Conservation (phyloP, 2,329 filamentous ascomycete genomes). For the Xylariaceae sp. region DNA sequence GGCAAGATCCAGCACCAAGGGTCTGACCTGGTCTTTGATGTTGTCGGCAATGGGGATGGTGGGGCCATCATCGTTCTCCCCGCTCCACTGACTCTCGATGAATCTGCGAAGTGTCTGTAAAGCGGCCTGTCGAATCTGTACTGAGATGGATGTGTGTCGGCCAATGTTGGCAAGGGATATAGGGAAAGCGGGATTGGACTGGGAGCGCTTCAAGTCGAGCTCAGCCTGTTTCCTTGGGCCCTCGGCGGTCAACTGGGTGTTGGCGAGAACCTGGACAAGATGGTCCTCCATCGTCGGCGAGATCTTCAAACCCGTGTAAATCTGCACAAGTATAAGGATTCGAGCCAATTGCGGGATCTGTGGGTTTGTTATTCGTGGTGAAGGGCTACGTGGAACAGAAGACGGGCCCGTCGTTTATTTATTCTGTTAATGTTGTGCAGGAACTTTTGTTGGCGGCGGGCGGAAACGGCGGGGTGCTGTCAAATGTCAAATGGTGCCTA, state of each 20-base stretch:
- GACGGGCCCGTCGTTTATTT: too few relatives aligned
- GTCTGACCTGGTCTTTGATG: conserved; percentile 75
- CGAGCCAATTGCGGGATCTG: too few relatives aligned
- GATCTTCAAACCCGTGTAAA: conserved; percentile 14
- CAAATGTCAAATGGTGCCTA: too few relatives aligned
- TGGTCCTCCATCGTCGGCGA: conserved; percentile 79
- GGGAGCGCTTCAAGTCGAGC: conserved; percentile 76
- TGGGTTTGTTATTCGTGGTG: too few relatives aligned
- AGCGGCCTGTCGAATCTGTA: conserved; percentile 82
- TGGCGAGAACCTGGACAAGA: conserved; percentile 84
- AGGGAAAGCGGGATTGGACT: conserved; percentile 75
- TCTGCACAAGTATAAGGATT: too few relatives aligned
- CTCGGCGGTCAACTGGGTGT: conserved; percentile 81
- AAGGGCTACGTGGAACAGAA: too few relatives aligned
- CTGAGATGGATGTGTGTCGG: conserved; percentile 73
- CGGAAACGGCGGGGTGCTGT: too few relatives aligned
- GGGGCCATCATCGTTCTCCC: conserved; percentile 71
- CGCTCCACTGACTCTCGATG: conserved; percentile 84
- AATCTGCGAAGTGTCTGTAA: conserved; percentile 82
- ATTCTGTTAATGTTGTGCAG: too few relatives aligned
- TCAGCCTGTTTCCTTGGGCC: conserved; percentile 85
- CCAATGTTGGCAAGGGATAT: conserved; percentile 82
- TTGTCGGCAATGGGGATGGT: conserved; percentile 74
- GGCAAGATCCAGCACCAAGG: conserved; percentile 77
- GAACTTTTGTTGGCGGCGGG: too few relatives aligned